Evolutionary conservation across 2,329 filamentous ascomycete species (phyloP).

Genomic region (Colletotrichum melonis): DNA sequence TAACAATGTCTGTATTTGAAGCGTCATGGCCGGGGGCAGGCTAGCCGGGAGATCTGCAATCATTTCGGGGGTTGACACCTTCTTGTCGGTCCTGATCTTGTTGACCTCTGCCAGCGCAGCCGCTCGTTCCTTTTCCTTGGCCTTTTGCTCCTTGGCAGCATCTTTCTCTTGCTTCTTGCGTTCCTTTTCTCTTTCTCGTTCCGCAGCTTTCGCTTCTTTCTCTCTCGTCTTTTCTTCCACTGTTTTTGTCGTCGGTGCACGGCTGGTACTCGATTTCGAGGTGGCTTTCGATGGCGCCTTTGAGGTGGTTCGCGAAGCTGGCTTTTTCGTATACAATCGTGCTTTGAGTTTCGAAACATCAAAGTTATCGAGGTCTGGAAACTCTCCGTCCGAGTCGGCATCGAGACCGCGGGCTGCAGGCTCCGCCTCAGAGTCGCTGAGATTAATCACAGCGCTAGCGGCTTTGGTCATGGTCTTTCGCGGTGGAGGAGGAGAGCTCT

Average conservation of each 20-base stretch:
- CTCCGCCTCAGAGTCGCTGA: slow-evolving; percentile 48
- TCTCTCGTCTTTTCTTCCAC: slow-evolving; percentile 52
- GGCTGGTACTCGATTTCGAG: slow-evolving; percentile 26
- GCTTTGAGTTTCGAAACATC: slow-evolving; percentile 44
- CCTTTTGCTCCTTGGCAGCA: slow-evolving; percentile 70
- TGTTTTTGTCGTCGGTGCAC: slow-evolving; percentile 42
- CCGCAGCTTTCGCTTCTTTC: slow-evolving; percentile 57
- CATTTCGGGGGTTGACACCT: slow-evolving; percentile 80
- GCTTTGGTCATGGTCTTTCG: slow-evolving; percentile 2
- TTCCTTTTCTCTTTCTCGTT: slow-evolving; percentile 66
- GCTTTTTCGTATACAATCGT: slow-evolving; percentile 37
- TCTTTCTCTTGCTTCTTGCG: slow-evolving; percentile 68
- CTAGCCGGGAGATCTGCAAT: slow-evolving; percentile 75
- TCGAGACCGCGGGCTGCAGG: not conserved
- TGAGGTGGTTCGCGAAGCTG: slow-evolving; percentile 9
- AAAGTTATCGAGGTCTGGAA: slow-evolving; percentile 60
- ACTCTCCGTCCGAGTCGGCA: slow-evolving; percentile 54
- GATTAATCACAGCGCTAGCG: slow-evolving; percentile 44
- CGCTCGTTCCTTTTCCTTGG: slow-evolving; percentile 70
- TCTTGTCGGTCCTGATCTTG: slow-evolving; percentile 78
- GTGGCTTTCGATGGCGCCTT: slow-evolving; percentile 8
- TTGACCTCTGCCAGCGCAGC: slow-evolving; percentile 79
- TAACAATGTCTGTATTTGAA: slow-evolving; percentile 63
- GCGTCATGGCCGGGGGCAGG: slow-evolving; percentile 59
- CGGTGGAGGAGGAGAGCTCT: slow-evolving; percentile 28